Evolutionary conservation across 2,329 filamentous ascomycete genomes (phyloP).

Genomic region (Arthroderma sp.): DNA sequence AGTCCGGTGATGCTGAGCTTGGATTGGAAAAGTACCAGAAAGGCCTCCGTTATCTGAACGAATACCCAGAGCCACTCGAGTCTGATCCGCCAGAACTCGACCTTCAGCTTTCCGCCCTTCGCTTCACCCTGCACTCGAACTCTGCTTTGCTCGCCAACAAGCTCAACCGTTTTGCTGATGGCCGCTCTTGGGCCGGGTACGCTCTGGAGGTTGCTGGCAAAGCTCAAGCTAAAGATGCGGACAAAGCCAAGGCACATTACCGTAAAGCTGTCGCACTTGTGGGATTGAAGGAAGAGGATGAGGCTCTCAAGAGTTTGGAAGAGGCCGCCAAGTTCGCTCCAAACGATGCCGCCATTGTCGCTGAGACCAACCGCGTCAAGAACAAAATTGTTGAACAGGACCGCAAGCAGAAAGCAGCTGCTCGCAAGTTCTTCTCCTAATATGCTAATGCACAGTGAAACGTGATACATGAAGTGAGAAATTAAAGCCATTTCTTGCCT

Average conservation of each 20-base stretch:
- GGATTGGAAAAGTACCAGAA: conserved; percentile 92
- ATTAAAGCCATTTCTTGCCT: too few species aligned
- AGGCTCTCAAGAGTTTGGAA: conserved; percentile 60
- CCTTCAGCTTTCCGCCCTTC: conserved; percentile 55
- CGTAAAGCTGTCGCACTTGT: conserved; percentile 64
- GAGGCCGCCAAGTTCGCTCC: conserved; percentile 64
- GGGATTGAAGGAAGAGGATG: conserved; percentile 71
- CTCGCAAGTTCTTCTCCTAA: conserved; percentile 69
- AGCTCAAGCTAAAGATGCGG: conserved; percentile 52
- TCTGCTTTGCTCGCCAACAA: conserved; percentile 76
- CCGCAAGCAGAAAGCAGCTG: conserved; percentile 83
- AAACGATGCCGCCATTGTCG: conserved; percentile 57
- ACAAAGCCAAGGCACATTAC: conserved; percentile 82
- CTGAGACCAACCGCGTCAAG: conserved; percentile 67
- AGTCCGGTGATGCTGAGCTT: conserved; percentile 53
- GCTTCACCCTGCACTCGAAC: conserved; percentile 81
- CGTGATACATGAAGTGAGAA: too few species aligned
- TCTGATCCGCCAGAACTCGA: conserved; percentile 57
- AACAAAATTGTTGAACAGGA: conserved; percentile 57
- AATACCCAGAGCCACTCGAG: conserved; percentile 59
- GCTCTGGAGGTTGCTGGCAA: conserved; percentile 52
- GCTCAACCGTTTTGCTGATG: conserved; percentile 57
- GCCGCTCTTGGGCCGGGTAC: conserved; percentile 53
- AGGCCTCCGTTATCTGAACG: conserved; percentile 74
- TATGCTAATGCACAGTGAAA: too few species aligned